Conservation (phyloP, 75 land plant genomes). For the Pinus albicaulis region DNA sequence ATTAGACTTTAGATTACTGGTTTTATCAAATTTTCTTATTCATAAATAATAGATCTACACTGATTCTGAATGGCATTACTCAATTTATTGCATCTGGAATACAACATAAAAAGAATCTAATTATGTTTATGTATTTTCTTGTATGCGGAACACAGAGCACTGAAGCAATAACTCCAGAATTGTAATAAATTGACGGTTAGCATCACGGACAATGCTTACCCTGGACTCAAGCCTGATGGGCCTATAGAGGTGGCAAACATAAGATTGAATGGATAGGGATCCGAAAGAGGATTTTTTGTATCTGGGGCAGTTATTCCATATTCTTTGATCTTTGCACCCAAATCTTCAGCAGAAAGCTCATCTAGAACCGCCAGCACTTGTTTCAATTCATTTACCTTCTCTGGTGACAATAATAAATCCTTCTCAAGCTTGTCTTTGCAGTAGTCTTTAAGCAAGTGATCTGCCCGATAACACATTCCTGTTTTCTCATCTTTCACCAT, state of each 20-base stretch:
- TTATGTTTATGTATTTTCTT: not conserved
- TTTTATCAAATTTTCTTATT: too few species aligned
- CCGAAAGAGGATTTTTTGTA: constrained; percentile 86
- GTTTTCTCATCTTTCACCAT: constrained; percentile 97
- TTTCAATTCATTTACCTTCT: constrained; percentile 69
- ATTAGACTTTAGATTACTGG: too few species aligned
- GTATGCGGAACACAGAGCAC: not conserved
- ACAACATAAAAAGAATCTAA: not conserved
- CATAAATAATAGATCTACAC: not conserved
- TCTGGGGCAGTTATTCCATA: constrained; percentile 92
- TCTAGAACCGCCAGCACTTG: constrained; percentile 81
- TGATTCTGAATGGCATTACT: not conserved
- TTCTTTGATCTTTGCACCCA: constrained; percentile 83
- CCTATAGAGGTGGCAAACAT: constrained; percentile 97
- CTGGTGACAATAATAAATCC: constrained; percentile 49
- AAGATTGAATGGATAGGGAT: constrained; percentile 93
- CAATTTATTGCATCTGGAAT: not conserved
- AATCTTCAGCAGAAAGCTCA: constrained; percentile 80
- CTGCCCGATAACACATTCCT: constrained; percentile 84
- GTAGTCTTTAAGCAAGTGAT: constrained; percentile 89
- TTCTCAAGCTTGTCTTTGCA: constrained; percentile 80
- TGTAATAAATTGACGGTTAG: not conserved
- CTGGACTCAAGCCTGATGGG: constrained; percentile 74
- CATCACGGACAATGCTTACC: constrained; percentile 38
- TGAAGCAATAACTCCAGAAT: constrained; percentile 8